Evolutionary conservation across 148 eudicot genomes (phyloP).

Genomic region (Camellia granthamiana): DNA sequence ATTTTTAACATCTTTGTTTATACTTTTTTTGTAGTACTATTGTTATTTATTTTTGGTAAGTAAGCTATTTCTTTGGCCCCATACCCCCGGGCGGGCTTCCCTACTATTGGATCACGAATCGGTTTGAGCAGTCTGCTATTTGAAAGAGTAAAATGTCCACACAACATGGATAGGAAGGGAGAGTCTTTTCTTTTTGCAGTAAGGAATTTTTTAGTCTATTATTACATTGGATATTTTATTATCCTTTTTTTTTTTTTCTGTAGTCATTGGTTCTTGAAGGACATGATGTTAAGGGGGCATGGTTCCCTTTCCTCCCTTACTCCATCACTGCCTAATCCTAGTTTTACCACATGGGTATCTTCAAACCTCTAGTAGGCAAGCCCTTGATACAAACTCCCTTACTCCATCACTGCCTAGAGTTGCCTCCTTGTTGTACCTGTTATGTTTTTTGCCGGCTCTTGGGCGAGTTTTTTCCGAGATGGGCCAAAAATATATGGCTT

Average conservation of each 20-base stretch:
- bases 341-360: not conserved
- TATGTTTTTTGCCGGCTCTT: not conserved
- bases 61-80: no score
- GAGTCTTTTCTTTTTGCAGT: not conserved
- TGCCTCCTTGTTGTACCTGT: not conserved
- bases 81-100: no score
- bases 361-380: not conserved
- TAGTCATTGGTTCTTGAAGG: no score
- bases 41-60: no score
- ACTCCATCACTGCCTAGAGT: not conserved
- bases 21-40: not conserved
- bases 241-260: not conserved
- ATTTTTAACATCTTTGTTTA: not conserved
- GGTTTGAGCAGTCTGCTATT: no score
- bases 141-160: no score
- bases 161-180: not conserved
- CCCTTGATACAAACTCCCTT: not conserved
- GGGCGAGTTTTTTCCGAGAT: no score
- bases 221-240: not conserved
- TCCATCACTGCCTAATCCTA: not conserved
- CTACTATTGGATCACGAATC: no score
- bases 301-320: not conserved
- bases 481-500: no score
- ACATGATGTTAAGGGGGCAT: not conserved
- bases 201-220: not conserved